Evolutionary conservation across 2,329 filamentous ascomycete species (phyloP).

Genomic region (Trichophyton mentagrophytes): DNA sequence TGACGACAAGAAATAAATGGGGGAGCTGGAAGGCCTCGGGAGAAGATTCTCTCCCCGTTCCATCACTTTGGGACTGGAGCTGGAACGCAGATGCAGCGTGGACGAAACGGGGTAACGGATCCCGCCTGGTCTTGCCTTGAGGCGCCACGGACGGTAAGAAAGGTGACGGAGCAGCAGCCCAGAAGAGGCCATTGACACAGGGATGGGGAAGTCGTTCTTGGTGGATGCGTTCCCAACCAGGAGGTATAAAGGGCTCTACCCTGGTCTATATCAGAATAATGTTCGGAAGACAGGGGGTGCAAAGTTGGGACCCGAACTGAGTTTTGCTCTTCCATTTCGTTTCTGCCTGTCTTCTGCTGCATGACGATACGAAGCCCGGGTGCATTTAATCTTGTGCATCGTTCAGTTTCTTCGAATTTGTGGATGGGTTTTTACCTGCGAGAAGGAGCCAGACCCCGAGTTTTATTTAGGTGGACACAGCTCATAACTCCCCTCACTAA

Average conservation of each 20-base stretch:
- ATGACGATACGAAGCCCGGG: neutral
- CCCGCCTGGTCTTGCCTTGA: neutral
- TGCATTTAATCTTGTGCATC: neutral
- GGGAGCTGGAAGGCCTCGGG: neutral
- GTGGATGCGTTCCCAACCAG: neutral
- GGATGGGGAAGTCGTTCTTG: neutral
- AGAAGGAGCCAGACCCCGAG: neutral
- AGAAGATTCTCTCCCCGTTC: neutral
- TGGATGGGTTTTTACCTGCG: no score
- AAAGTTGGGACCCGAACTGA: no score
- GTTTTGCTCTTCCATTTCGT: neutral
- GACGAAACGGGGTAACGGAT: neutral
- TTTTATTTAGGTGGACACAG: neutral
- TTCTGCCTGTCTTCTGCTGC: neutral
- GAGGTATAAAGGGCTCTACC: neutral
- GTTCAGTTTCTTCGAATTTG: neutral
- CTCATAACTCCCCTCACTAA: no score
- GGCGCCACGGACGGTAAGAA: neutral
- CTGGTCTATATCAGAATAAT: neutral
- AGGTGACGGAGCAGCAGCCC: neutral
- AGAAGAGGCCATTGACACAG: neutral
- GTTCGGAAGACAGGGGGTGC: neutral
- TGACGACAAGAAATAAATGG: neutral
- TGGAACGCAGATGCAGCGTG: neutral
- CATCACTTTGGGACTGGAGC: neutral